Percentiles rank a stretch among this genome's conserved stretches.
Conservation (phyloP, 805 yeast genomes). For the Ascoidea asiatica region DNA sequence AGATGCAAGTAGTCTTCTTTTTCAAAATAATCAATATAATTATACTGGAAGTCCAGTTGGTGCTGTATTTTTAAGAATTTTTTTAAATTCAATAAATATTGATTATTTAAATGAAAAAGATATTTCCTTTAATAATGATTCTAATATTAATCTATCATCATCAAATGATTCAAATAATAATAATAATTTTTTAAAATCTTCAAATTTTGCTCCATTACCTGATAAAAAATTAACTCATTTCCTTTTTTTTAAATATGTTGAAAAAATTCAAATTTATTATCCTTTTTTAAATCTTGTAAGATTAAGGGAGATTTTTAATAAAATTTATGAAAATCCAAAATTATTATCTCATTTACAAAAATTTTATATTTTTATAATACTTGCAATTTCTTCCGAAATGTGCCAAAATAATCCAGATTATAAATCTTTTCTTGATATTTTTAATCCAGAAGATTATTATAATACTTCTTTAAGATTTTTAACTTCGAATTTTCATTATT, state of each 20-base stretch:
- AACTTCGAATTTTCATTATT: background rate
- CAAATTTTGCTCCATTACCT: conserved; percentile 49
- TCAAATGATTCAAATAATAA: too few species aligned
- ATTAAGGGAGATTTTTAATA: background rate
- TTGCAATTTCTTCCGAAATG: background rate
- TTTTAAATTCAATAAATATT: background rate
- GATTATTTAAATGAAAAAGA: background rate
- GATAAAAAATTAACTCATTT: conserved; percentile 13
- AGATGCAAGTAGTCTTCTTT: background rate
- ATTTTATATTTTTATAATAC: too few species aligned
- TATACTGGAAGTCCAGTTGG: background rate
- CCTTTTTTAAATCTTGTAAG: background rate
- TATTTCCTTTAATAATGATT: background rate
- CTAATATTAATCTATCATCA: conserved; percentile 44
- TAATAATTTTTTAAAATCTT: conserved; percentile 38
- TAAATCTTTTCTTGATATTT: too few species aligned
- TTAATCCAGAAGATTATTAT: background rate
- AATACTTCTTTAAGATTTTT: background rate
- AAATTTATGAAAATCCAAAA: background rate
- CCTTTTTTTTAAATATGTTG: background rate
- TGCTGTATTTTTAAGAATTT: background rate
- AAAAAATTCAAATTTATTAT: background rate
- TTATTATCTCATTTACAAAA: background rate
- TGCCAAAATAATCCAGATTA: background rate
- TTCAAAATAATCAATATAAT: background rate